Evolutionary conservation across 805 yeast species (phyloP).

Genomic region (Peterozyma toletana): DNA sequence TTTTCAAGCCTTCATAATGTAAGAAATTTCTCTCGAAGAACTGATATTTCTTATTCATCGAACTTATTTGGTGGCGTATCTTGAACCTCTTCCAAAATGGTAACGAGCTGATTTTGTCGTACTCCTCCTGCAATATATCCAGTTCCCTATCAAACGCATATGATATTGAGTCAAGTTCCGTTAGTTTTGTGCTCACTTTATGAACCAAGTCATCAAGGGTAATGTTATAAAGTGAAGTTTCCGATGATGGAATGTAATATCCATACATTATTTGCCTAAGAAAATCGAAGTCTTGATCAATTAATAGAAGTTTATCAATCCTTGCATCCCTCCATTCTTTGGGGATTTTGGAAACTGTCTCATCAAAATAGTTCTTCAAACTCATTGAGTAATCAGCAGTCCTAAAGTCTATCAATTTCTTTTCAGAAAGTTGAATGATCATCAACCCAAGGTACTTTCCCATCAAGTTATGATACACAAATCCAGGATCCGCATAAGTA

Average conservation of each 20-base stretch:
- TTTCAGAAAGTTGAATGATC: constrained; percentile 40
- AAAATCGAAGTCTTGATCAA: background rate
- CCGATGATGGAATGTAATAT: background rate
- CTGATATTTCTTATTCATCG: constrained; percentile 31
- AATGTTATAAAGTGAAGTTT: background rate
- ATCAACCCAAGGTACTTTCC: constrained; percentile 47
- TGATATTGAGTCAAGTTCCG: background rate
- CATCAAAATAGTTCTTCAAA: constrained; percentile 28
- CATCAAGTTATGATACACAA: constrained; percentile 48
- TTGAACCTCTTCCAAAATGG: constrained; percentile 25
- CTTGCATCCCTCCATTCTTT: constrained; percentile 22
- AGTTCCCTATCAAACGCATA: constrained; percentile 3
- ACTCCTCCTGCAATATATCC: constrained; percentile 14
- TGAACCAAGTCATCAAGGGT: constrained; percentile 17
- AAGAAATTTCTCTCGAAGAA: constrained; percentile 39
- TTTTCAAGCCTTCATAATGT: constrained; percentile 38
- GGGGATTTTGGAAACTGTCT: constrained; percentile 29
- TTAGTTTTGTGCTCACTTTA: constrained; percentile 6
- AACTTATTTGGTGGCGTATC: constrained; percentile 15
- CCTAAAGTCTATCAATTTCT: constrained; percentile 36
- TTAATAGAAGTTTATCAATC: background rate
- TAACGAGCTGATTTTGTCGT: constrained; percentile 21
- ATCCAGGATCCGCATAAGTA: constrained; percentile 54
- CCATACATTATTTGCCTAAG: background rate
- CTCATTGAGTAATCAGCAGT: constrained; percentile 30